Evolutionary conservation across 768 basidiomycete species (phyloP), one percentile per base, ranked within the genome.

Genomic region (Boletus barrowsii): DNA sequence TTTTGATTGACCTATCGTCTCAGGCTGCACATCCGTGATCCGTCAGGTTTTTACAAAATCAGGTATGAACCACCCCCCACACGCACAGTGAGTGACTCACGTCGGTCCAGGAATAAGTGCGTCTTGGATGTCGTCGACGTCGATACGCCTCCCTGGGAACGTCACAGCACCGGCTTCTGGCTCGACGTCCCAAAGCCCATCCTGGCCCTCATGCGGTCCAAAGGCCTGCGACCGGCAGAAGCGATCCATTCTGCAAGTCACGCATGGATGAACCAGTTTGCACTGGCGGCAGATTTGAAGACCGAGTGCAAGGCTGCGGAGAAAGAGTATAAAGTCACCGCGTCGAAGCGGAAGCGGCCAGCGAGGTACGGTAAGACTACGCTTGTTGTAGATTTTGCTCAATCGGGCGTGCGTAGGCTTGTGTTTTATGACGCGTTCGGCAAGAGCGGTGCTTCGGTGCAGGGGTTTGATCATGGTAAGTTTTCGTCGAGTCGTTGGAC

Each of bases 221-320:
- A 85, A 58, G 73, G 71, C 5, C 78, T 91, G 40, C 81, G 85
- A 54, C 78, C 83, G 1, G 90, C 92, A 0, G 92, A 82, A 46
- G 88, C 86, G 0, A 91, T 95, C 45, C 93, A 96, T 64, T 81
- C 90, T 5, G 92, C 93, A 3, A 78, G 86, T 59, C 93, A 96
- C 65, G 90, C 90, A 0, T 78, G 93, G 61, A 71, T 95, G 57
- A 93, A 91, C 62, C 79, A 82, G 40, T 92, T 91, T 60, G 74
- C 82, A 5, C 72, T 93, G 58, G 79, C 81, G 0, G 74, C 77
- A 30, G 90, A 92, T 53, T 67, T 94, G 33, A 79, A 75, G 54
- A 93, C 92, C 3, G 93, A 95, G 65, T 95, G 93, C 73, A 91
- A 90, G 67, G 82, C 81, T 0, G 72, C 82, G 4, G 84, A 88